Evolutionary conservation across 164 flowering plant genomes (phyloP).

Genomic region (Magnolia changhungtana): DNA sequence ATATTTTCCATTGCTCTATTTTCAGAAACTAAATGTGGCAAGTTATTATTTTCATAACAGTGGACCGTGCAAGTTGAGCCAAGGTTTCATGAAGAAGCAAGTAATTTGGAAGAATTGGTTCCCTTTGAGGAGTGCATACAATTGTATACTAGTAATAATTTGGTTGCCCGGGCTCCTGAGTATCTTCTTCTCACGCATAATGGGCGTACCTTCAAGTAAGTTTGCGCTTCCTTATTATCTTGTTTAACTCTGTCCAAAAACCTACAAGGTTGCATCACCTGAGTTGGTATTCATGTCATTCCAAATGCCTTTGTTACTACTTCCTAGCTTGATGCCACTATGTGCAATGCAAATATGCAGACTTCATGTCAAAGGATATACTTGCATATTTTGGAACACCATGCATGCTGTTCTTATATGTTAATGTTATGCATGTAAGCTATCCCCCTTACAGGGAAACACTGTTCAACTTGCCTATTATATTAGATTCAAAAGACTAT

Average conservation of each 20-base stretch:
- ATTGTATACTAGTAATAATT: slow-evolving; percentile 51
- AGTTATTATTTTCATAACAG: slow-evolving; percentile 34
- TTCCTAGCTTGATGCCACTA: too few relatives aligned
- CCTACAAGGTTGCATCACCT: neutral
- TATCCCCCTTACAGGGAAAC: too few relatives aligned
- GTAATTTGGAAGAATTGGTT: slow-evolving; percentile 78
- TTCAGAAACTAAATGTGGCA: neutral
- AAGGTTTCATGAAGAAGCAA: slow-evolving; percentile 87
- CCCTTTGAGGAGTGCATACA: slow-evolving; percentile 94
- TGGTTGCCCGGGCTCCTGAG: slow-evolving; percentile 76
- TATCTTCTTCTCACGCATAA: slow-evolving; percentile 90
- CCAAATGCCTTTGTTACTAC: neutral
- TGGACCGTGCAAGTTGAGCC: slow-evolving; percentile 92
- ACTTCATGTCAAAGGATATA: too few relatives aligned
- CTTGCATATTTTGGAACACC: too few relatives aligned
- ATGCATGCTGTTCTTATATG: too few relatives aligned
- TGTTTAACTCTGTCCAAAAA: neutral
- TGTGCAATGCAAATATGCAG: too few relatives aligned
- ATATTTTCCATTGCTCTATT: neutral
- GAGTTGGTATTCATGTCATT: neutral
- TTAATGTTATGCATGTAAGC: too few relatives aligned
- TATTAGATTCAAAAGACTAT: too few relatives aligned
- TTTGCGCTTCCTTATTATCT: slow-evolving; percentile 6
- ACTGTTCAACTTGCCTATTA: too few relatives aligned
- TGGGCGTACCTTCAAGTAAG: slow-evolving; percentile 95